Evolutionary conservation across 495 filamentous ascomycete genomes (phyloP).

Genomic region (Immersiella caudata): DNA sequence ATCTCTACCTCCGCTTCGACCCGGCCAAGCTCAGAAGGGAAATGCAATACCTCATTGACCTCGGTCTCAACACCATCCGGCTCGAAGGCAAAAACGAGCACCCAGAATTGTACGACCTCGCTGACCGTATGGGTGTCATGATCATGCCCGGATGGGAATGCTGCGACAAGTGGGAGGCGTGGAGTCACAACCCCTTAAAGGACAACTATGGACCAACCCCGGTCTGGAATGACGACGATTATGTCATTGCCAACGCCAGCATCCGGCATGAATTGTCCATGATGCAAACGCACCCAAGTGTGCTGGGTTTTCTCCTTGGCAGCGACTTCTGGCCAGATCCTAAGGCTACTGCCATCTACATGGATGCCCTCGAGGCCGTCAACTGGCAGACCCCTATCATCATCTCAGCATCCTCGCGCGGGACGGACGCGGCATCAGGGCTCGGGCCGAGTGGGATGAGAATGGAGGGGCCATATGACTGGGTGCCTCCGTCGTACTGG

Average conservation of each 20-base stretch:
- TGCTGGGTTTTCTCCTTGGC: constrained; percentile 61
- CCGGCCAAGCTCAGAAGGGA: constrained; percentile 45
- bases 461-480: constrained; percentile 71
- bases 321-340: constrained; percentile 67
- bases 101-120: constrained; percentile 58
- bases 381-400: constrained; percentile 63
- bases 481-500: constrained; percentile 69
- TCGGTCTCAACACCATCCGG: constrained; percentile 65
- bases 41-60: constrained; percentile 55
- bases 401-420: constrained; percentile 58
- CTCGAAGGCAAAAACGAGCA: constrained; percentile 70
- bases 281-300: constrained; percentile 60
- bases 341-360: constrained; percentile 54
- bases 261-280: constrained; percentile 64
- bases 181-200: constrained; percentile 62
- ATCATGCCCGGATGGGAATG: constrained; percentile 68
- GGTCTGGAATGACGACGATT: constrained; percentile 57
- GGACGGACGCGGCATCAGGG: constrained; percentile 44
- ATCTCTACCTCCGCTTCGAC: constrained; percentile 64
- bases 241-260: constrained; percentile 53
- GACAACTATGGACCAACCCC: constrained; percentile 28
- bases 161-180: constrained; percentile 70
- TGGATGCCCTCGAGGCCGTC: constrained; percentile 49
- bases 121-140: constrained; percentile 63
- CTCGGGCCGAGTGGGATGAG: constrained; percentile 63